Base-by-base conservation (phyloP, 805 yeast species). In the Myxozyma vanderwaltii region DNA sequence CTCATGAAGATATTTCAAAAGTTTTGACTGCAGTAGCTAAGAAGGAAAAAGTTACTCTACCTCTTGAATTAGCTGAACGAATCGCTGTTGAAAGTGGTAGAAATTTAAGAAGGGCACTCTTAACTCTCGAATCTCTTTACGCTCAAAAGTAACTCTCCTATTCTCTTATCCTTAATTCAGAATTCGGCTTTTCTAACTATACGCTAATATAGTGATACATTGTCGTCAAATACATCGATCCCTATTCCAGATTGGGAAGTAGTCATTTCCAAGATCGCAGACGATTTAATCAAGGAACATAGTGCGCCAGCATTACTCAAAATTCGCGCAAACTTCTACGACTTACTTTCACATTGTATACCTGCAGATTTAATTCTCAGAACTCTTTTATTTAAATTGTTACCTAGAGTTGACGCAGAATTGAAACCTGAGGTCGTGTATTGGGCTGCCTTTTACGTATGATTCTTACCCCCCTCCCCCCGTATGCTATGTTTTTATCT, bases 261-360 rank as follows among this genome's bases (percentile, higher is more conserved):
- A n/a, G 92, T 91, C 10, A 83, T 94, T 55, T 75, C 76, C 47
- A 82, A 80, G 61, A 76, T 91, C 66, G 87, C 95, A 0, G 58
- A 54, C 47, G 75, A 71, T 5, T 82, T 91, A 41, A 72, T 79
- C 43, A 77, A 79, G 53, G 86, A 83, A 45, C 81, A 89, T 65
- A 80, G 85, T 0, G 96, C 91, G 23, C 51, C 55, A 77, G 85
- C 55, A 51, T 76, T 70, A 63, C 78, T 64, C 64, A 79, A 43
- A 81, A 85, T 70, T 75, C 86, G 67, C 79, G 95, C 78, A 76
- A 87, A 35, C 77, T 83, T 26, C 75, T 92, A 94, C 73, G 97
- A 94, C 71, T 76, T 94, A 36, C 74, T 94, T 35, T 84, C 97
- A 0, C 99, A 94, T 73, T 91, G 98, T 67, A 92, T 94, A 40